Evolutionary conservation across 495 filamentous ascomycete genomes (phyloP).

Genomic region (Hypoxylon intermedium): DNA sequence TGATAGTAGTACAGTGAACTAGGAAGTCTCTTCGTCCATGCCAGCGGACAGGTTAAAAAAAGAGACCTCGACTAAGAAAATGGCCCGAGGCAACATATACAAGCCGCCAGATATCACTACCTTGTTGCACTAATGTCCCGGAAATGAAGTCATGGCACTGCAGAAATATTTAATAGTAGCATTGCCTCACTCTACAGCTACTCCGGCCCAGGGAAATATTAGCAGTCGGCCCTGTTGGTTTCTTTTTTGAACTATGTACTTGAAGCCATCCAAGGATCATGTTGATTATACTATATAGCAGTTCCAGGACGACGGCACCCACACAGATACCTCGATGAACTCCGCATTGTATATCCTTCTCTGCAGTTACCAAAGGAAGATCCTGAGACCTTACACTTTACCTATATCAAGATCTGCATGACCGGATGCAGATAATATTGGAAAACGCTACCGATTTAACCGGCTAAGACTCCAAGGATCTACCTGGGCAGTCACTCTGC

Average conservation of each 20-base stretch:
- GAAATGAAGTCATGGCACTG: constrained; percentile 2
- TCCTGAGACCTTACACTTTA: not conserved
- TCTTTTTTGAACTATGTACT: constrained; percentile 11
- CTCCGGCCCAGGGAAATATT: not conserved
- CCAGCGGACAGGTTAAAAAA: not conserved
- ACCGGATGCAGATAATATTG: not conserved
- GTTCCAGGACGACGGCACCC: constrained; percentile 10
- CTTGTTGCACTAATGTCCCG: not conserved
- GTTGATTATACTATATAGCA: no score
- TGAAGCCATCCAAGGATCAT: not conserved
- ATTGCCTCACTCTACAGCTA: constrained; percentile 10
- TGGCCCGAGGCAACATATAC: not conserved
- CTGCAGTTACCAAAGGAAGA: not conserved
- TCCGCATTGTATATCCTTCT: constrained; percentile 3
- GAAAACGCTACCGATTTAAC: not conserved
- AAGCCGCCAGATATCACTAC: no score
- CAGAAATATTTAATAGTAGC: constrained; percentile 11
- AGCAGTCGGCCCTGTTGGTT: not conserved
- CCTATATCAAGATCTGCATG: not conserved
- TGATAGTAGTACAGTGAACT: not conserved
- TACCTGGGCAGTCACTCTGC: not conserved
- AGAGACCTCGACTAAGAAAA: not conserved
- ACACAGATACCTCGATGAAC: constrained; percentile 2
- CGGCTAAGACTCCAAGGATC: not conserved
- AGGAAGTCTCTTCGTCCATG: not conserved